phyloP scores from a whole-genome alignment of 2,329 filamentous ascomycete species.

The Colletotrichum sp. region DNA sequence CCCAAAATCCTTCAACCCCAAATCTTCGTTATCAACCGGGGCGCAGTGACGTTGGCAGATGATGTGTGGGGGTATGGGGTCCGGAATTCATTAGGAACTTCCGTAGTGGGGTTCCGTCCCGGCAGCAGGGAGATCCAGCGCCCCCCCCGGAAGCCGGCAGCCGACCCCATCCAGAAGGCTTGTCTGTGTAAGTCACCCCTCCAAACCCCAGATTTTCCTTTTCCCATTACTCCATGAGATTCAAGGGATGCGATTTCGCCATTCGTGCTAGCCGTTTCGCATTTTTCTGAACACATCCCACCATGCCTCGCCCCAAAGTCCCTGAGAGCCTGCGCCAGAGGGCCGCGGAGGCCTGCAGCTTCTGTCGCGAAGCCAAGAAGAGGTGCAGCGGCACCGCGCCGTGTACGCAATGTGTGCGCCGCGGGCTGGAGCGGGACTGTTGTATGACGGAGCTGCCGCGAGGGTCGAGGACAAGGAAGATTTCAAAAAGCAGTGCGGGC shows the following conservation, averaged over 20 bases:
- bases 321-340: constrained; percentile 52
- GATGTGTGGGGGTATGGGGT: not conserved
- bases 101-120: not conserved
- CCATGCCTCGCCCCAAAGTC: constrained; percentile 50
- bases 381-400: constrained; percentile 53
- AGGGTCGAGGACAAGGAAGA: not conserved
- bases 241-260: constrained; percentile 37
- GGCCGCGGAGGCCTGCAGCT: constrained; percentile 51
- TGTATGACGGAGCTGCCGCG: not conserved
- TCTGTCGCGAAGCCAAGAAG: constrained; percentile 56
- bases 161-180: not conserved
- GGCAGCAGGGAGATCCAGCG: not conserved
- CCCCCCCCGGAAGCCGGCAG: not conserved
- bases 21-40: not conserved
- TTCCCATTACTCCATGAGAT: not conserved
- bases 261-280: not conserved
- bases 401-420: constrained; percentile 50
- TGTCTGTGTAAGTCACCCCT: not conserved
- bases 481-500: not conserved
- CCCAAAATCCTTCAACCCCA: not conserved
- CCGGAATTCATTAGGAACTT: not conserved
- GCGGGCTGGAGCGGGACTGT: constrained; percentile 30
- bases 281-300: not conserved
- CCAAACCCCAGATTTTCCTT: not conserved
- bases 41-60: not conserved